These are phyloP conservation scores for Colletotrichum sp. DNA, from an alignment of 2,329 filamentous ascomycete species.

Conservation along the genomic window DNA sequence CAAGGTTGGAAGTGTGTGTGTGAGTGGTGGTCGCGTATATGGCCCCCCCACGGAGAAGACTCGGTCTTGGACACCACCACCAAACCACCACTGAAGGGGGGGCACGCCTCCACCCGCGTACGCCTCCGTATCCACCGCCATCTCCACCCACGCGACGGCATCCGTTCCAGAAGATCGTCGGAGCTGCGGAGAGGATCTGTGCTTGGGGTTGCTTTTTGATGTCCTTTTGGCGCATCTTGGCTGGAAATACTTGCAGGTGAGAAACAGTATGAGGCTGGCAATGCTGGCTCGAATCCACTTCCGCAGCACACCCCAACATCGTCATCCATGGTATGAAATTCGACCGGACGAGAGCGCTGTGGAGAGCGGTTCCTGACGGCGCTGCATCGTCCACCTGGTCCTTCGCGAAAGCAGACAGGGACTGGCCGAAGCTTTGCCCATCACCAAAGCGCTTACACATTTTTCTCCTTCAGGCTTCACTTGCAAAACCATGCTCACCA, in stretches of 20 bases:
- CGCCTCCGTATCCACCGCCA: background rate
- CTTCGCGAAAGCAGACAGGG: background rate
- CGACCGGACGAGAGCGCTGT: background rate
- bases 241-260: background rate
- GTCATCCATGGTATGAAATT: background rate
- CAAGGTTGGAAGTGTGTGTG: background rate
- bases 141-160: background rate
- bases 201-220: background rate
- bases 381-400: background rate
- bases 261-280: background rate
- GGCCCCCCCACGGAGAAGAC: background rate
- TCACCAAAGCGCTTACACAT: background rate
- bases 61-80: background rate
- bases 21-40: background rate
- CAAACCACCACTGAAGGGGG: background rate
- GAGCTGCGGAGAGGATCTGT: conserved; percentile 2
- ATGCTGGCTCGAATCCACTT: background rate
- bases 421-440: background rate
- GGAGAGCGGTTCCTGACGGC: background rate
- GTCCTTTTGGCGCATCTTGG: background rate
- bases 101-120: background rate
- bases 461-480: background rate
- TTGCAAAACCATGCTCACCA: background rate
- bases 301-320: background rate
- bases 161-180: background rate